Evolutionary conservation across 495 filamentous ascomycete genomes (phyloP).

Genomic region (Talaromyces thailandensis): DNA sequence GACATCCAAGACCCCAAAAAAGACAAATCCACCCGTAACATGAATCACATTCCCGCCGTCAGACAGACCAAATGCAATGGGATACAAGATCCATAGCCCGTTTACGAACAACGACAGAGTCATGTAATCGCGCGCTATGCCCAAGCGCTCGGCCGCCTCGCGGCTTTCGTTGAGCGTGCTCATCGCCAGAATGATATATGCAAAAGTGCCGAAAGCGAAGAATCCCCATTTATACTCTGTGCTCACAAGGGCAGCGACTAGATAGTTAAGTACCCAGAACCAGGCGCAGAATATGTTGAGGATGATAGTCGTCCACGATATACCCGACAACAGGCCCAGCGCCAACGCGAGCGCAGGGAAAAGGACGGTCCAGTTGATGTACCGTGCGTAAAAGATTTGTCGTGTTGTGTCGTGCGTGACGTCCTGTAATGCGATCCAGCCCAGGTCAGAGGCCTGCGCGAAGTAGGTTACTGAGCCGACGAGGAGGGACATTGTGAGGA

Average conservation of each 20-base stretch:
- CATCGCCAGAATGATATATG: constrained; percentile 50
- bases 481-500: constrained; percentile 49
- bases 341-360: constrained; percentile 47
- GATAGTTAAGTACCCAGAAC: constrained; percentile 55
- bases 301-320: constrained; percentile 58
- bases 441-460: constrained; percentile 59
- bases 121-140: constrained; percentile 43
- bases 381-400: constrained; percentile 64
- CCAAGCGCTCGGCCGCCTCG: constrained; percentile 43
- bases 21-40: constrained; percentile 54
- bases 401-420: constrained; percentile 37
- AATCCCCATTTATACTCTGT: constrained; percentile 56
- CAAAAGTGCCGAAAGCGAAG: constrained; percentile 52
- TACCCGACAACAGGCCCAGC: constrained; percentile 52
- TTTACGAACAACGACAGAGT: constrained; percentile 41
- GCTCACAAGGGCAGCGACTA: constrained; percentile 50
- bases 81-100: constrained; percentile 53
- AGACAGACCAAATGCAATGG: constrained; percentile 56
- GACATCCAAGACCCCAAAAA: constrained; percentile 61
- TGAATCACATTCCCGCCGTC: constrained; percentile 62
- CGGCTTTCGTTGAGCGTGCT: constrained; percentile 42
- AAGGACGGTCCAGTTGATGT: constrained; percentile 55
- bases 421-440: constrained; percentile 49
- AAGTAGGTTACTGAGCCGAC: constrained; percentile 61
- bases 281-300: constrained; percentile 50